Base-by-base conservation (phyloP, 1,284 basidiomycete species). In the Cryptococcus jaspeensis region DNA sequence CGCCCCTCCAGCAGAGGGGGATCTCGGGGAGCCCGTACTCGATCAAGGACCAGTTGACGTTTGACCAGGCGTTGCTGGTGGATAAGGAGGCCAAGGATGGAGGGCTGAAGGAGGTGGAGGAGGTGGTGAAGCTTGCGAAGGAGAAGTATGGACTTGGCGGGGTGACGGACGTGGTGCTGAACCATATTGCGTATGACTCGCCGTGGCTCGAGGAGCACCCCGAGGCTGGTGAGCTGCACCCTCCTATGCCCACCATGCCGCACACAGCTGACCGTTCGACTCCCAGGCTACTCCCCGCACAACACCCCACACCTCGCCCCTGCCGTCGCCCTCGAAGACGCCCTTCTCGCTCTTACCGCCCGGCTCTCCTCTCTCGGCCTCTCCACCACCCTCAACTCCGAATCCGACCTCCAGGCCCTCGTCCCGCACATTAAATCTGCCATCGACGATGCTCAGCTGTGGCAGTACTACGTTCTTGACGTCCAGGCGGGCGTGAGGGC, bases 131-230 rank as follows among this genome's bases (percentile, higher is more conserved):
- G n/a, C 66, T 84, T 16, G 90, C 92, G 3, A 84, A 82, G 68
- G 85, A 92, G 44, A 85, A 93, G 73, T 94, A 88, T 65, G 93
- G 94, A 1, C 80, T 97, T 38, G 81, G 95, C 58, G 88, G 86
- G 67, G 74, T 97, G 65, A 96, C 91, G 0, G 94, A 97, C 72
- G 89, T 97, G 44, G 94, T 97, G 16, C 83, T 95, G 59, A 97
- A 97, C 74, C 93, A 97, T 71, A 96, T 93, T 3, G 91, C 93
- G 6, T 89, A 91, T 70, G 91, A 96, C 72, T 92, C 88, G 62
- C 81, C 85, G 9, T 97, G 92, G 93, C 81, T 97, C n/a, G 73
- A 84, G 40, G 85, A 93, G 5, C 93, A 97, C 75, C 93, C 94
- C 3, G 93, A 97, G 83, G 90, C 92, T 62, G 92, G 92, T 87